Base-by-base conservation (phyloP, 345 rosid genomes). In the Brassica juncea region DNA sequence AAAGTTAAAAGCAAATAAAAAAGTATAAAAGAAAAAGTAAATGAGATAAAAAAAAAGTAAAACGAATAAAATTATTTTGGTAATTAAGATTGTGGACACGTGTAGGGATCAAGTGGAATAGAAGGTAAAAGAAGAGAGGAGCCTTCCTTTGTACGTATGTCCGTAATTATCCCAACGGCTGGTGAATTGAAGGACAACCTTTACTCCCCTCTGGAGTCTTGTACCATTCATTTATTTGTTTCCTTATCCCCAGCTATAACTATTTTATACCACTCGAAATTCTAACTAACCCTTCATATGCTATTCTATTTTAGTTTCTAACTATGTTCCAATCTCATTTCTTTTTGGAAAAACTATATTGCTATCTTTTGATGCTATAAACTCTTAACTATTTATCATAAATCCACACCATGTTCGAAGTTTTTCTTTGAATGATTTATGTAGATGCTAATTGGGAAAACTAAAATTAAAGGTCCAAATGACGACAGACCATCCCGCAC, bases 141-240 rank as follows among this genome's bases (percentile, higher is more conserved):
- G 49, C 66, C 86, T 85, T 85, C 57, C 3, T 21, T 14, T 72
- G 69, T 49, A 79, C 57, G 76, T 82, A 35, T 83, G 86, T 81
- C 82, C 65, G 66, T 80, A 81, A 65, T 60, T 69, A 44, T 63
- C 78, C 31, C 19, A 12, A 15, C 76, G 69, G 69, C 73, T 59
- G n/a, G n/a, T 58, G 61, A 59, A 68, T 76, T 58, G 30, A 76
- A 30, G 16, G 74, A 59, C 80, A 76, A 42, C 74, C 21, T 71
- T 68, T 71, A 57, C 23, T 21, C 47, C 31, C 14, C 21, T 71
- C 21, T 23, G 3, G 25, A 35, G 54, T 35, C 27, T 71, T 63
- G 14, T 42, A 39, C 42, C 39, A 28, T 60, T 37, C 68, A 61
- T 72, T 59, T 72, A 59, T 72, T 12, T 71, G 15, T 58, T 68